These are phyloP conservation scores for Cercospora berteroae DNA, from an alignment of 2,329 filamentous ascomycete genomes.

Conservation along the genomic window DNA sequence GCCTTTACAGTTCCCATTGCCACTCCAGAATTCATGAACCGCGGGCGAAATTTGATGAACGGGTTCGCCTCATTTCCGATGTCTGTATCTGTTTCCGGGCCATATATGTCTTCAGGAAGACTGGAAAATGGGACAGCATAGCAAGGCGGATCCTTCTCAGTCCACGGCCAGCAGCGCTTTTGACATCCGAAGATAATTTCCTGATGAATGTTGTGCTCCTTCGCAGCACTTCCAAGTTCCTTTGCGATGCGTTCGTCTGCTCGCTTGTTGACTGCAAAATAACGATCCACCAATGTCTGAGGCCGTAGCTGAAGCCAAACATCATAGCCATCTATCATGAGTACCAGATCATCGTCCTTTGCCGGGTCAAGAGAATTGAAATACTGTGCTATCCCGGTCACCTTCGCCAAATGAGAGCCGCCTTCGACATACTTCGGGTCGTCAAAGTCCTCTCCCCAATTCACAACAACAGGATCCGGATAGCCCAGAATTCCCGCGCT, in stretches of 20 bases:
- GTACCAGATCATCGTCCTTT: constrained; percentile 53
- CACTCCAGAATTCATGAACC: constrained; percentile 39
- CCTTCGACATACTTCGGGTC: constrained; percentile 22
- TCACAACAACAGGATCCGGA: constrained; percentile 29
- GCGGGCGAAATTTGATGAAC: constrained; percentile 43
- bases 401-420: constrained; percentile 38
- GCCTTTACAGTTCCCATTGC: constrained; percentile 30
- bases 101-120: constrained; percentile 51
- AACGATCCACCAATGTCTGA: constrained; percentile 55
- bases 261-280: constrained; percentile 41
- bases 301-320: constrained; percentile 65
- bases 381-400: constrained; percentile 30
- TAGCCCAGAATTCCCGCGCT: constrained; percentile 30
- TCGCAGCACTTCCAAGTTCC: constrained; percentile 23
- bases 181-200: constrained; percentile 57
- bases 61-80: constrained; percentile 40
- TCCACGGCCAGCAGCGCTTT: constrained; percentile 52
- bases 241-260: constrained; percentile 49
- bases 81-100: constrained; percentile 49
- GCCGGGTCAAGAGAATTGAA: constrained; percentile 21
- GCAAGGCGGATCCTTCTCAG: constrained; percentile 50
- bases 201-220: constrained; percentile 46
- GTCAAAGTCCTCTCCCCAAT: constrained; percentile 25
- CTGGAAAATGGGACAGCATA: constrained; percentile 53
- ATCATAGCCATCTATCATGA: constrained; percentile 64